Evolutionary conservation across 192 early-diverging fungal species (phyloP), one percentile per base, ranked within the genome.

Genomic region (Phlyctochytrium planicorne): DNA sequence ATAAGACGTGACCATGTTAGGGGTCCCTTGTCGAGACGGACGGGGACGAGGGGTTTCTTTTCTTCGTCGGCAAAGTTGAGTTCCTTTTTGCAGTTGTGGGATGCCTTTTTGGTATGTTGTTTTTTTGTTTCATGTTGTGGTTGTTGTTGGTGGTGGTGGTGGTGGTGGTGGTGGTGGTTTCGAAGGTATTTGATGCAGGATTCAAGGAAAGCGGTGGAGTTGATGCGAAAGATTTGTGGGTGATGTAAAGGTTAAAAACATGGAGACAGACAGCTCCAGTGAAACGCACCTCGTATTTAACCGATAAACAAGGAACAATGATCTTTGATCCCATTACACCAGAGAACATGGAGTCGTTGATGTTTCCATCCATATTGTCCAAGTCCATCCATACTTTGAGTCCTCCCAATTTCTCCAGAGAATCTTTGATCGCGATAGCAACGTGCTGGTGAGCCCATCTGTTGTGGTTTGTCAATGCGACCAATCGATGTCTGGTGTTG

Each of bases 1-100:
- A 75, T 75, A 47, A 77, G 59, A 0, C 70, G 70, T 2, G 71
- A 70, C 75, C 75, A 77, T 10, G 75, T 77, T n/a, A 77, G 66
- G 25, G 65, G 65, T 12, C 65, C 65, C n/a, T 59, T 27, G 62
- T 66, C 65, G 25, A 66, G 40, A 6, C 65, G 65, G 23, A 66
- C 40, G 24, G 53, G 65, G 34, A 66, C 40, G 24, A 66, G 24
- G 20, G 53, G 65, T 32, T 66, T 66, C 24, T 31, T 24, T 64
- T 64, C 65, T 17, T 23, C 24, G 23, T 29, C 65, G 62, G 65
- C 65, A 65, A 64, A 66, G 33, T 59, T 32, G 65, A 66, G 52
- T 25, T 66, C 65, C 52, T 65, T 59, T 59, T 59, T 34, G 62
- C 59, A 60, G 33, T 61, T 66, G n/a, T 30, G 27, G 29, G 61